phyloP scores from a whole-genome alignment of 805 yeast genomes.

The Komagataella phaffii region DNA sequence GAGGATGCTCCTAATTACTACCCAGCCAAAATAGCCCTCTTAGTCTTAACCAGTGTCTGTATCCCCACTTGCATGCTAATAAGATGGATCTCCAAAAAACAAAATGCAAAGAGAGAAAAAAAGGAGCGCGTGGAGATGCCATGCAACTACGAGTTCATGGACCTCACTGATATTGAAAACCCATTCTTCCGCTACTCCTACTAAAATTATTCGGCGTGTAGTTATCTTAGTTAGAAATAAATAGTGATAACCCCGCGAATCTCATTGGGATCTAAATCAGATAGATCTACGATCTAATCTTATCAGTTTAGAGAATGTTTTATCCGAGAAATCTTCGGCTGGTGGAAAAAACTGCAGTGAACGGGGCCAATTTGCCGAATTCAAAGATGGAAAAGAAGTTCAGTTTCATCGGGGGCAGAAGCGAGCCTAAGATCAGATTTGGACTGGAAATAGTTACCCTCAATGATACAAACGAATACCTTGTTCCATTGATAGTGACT shows the following conservation, averaged over 20 bases:
- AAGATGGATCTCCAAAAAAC: constrained; percentile 28
- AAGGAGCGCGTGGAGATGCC: constrained; percentile 14
- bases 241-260: neutral
- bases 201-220: constrained; percentile 8
- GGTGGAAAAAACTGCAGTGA: neutral
- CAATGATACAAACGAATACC: neutral
- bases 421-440: neutral
- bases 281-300: neutral
- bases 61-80: constrained; percentile 28
- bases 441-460: neutral
- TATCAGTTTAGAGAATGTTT: neutral
- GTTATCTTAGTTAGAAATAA: neutral
- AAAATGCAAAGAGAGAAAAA: constrained; percentile 32
- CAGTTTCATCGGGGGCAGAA: neutral
- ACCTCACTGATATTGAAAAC: constrained; percentile 46
- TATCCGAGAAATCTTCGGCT: neutral
- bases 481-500: neutral
- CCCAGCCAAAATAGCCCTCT: constrained; percentile 42
- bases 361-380: neutral
- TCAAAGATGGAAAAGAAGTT: neutral
- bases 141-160: constrained; percentile 31
- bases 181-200: constrained; percentile 38
- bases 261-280: neutral
- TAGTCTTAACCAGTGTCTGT: constrained; percentile 34
- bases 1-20: constrained; percentile 36